Percentiles rank a stretch among this genome's conserved stretches.
phyloP scores from a whole-genome alignment of 1,284 basidiomycete species.

The Ustilago vetiveriae region DNA sequence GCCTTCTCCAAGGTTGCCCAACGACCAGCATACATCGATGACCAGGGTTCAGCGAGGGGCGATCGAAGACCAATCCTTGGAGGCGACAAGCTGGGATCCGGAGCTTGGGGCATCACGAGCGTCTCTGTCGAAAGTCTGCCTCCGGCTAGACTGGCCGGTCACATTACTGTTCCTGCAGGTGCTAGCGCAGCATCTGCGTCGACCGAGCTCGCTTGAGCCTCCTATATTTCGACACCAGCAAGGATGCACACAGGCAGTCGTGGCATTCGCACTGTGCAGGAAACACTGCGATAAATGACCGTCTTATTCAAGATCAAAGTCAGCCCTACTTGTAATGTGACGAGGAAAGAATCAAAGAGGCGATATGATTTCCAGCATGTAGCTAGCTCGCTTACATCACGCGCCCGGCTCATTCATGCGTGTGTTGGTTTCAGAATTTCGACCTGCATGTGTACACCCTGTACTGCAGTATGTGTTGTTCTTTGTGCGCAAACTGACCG shows the following conservation, averaged over 20 bases:
- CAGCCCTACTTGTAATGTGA: too few relatives aligned
- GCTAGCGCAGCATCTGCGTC: constrained; percentile 4
- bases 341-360: too few relatives aligned
- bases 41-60: constrained; percentile 19
- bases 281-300: too few relatives aligned
- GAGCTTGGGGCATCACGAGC: constrained; percentile 52
- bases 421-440: background rate
- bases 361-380: too few relatives aligned
- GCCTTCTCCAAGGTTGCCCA: constrained; percentile 31
- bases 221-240: too few relatives aligned
- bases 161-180: constrained; percentile 19
- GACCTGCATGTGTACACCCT: background rate
- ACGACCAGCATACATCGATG: constrained; percentile 35
- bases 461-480: background rate
- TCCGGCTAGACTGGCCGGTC: constrained; percentile 12
- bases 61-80: constrained; percentile 46
- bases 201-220: too few relatives aligned
- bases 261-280: too few relatives aligned
- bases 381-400: too few relatives aligned
- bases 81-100: constrained; percentile 45
- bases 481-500: too few relatives aligned
- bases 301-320: too few relatives aligned
- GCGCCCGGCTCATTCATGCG: too few relatives aligned
- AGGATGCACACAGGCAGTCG: too few relatives aligned
- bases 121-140: constrained; percentile 35